A percentile compares a stretch with the other conserved stretches of the same genome.
Conservation (phyloP, 208 protist species). For the Acanthamoeba lenticulata region DNA sequence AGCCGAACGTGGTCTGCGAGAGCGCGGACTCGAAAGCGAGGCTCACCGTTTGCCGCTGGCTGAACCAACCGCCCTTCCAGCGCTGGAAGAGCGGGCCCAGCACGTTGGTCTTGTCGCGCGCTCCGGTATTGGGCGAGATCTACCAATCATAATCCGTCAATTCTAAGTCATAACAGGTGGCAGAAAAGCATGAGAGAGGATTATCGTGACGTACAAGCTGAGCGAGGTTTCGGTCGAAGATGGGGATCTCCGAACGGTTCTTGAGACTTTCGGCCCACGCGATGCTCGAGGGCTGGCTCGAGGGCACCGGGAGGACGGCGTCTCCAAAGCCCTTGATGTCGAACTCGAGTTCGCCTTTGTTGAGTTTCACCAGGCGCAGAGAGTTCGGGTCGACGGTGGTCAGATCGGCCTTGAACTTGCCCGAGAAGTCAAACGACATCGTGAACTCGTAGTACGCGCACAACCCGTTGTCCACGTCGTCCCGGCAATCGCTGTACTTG, state of each 20-base stretch:
- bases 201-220: neutral
- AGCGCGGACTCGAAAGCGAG: slow-evolving; percentile 8
- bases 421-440: slow-evolving; percentile 28
- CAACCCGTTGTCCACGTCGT: neutral
- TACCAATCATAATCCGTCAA: too few relatives aligned
- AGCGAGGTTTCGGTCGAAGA: neutral
- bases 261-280: neutral
- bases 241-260: neutral
- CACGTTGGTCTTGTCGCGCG: neutral
- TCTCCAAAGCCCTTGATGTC: slow-evolving; percentile 27
- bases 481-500: neutral
- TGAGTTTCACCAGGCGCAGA: neutral
- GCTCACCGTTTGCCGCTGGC: slow-evolving; percentile 37
- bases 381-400: neutral
- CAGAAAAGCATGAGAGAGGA: too few relatives aligned
- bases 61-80: slow-evolving; percentile 66
- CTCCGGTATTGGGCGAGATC: slow-evolving; percentile 55
- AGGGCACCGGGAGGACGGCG: neutral
- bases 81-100: slow-evolving; percentile 58
- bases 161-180: too few relatives aligned
- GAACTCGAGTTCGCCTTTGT: slow-evolving; percentile 17
- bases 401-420: slow-evolving; percentile 32
- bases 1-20: neutral
- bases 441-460: slow-evolving; percentile 58
- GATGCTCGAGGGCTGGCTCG: slow-evolving; percentile 20